Base-by-base conservation (phyloP, 139 green algal genomes). In the Deuterostichococcus epilithicus region DNA sequence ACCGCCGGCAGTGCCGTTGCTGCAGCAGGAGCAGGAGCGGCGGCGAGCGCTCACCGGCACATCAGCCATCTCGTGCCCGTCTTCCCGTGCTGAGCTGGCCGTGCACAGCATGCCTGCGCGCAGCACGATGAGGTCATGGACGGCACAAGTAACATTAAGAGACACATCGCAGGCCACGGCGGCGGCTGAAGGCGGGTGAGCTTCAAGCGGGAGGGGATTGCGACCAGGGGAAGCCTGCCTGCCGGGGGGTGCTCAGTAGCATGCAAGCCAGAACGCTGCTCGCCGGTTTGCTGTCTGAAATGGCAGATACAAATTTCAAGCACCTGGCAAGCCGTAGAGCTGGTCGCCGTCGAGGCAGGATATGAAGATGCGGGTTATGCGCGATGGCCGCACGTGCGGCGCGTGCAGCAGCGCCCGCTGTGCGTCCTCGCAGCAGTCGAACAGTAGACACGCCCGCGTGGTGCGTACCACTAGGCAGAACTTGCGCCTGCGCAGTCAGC, bases 401-500 rank as follows among this genome's bases (percentile, higher is more conserved):
- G 83, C 70, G 10, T 65, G 59, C 30, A 87, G 32, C 42, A 96
- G 68, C 71, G 89, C 76, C 0, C 92, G 78, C 84, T 97, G 92
- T 10, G 86, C 87, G 73, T 96, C 92, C 66, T 97, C 92, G 79
- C 91, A 89, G 71, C 81, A 90, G 32, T 96, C 89, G 78, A 96
- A 93, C 36, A 97, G 84, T 83, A 87, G 91, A 5, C 86, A 81
- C n/a, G 90, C 84, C 73, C 91, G 87, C 25, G 78, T 70, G 0
- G 84, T 72, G 26, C 82, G 39, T 68, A 93, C 47, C 15, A 80
- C 90, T 26, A 91, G 23, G 6, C 76, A 86, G 20, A 70, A 79
- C 23, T 83, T 18, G 22, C 44, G 38, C 58, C 73, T 77, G 73
- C 10, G 4, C 22, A 2, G 25, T 13, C 28, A 18, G 28, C 36